A percentile compares a stretch with the other conserved stretches of the same genome.
phyloP scores from a whole-genome alignment of 768 basidiomycete genomes.

The Sarcomyxa edulis region DNA sequence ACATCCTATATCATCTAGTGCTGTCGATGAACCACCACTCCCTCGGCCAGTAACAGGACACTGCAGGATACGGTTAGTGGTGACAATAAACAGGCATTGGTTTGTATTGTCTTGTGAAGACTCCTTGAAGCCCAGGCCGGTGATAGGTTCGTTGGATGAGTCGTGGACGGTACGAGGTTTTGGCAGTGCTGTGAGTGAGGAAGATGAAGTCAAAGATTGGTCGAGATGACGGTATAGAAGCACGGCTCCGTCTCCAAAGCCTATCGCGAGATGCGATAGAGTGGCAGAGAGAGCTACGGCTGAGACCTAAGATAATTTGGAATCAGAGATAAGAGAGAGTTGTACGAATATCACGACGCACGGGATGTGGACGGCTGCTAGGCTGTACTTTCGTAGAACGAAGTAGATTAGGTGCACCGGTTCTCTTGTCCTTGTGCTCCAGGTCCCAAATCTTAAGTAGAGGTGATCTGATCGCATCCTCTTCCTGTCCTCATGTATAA shows the following conservation, averaged over 20 bases:
- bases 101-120: slow-evolving; percentile 38
- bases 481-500: slow-evolving; percentile 58
- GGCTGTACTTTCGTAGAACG: slow-evolving; percentile 76
- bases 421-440: slow-evolving; percentile 60
- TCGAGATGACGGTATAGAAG: slow-evolving; percentile 88
- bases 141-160: slow-evolving; percentile 82
- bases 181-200: slow-evolving; percentile 70
- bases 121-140: slow-evolving; percentile 85
- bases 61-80: slow-evolving; percentile 73
- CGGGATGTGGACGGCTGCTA: slow-evolving; percentile 75
- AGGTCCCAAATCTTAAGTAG: slow-evolving; percentile 90
- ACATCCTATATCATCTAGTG: slow-evolving; percentile 84
- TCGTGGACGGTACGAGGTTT: slow-evolving; percentile 85
- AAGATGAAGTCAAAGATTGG: slow-evolving; percentile 76
- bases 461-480: slow-evolving; percentile 59
- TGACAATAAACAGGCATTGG: slow-evolving; percentile 79
- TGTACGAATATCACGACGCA: slow-evolving; percentile 21
- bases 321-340: slow-evolving; percentile 3
- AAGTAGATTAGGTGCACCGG: slow-evolving; percentile 54
- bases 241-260: slow-evolving; percentile 93
- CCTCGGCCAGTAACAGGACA: slow-evolving; percentile 72
- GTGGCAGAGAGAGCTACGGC: slow-evolving; percentile 73
- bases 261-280: slow-evolving; percentile 84
- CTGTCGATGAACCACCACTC: slow-evolving; percentile 56
- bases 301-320: slow-evolving; percentile 48